Conservation (phyloP, 2,329 filamentous ascomycete genomes). For the Calcarisporium arbuscula region DNA sequence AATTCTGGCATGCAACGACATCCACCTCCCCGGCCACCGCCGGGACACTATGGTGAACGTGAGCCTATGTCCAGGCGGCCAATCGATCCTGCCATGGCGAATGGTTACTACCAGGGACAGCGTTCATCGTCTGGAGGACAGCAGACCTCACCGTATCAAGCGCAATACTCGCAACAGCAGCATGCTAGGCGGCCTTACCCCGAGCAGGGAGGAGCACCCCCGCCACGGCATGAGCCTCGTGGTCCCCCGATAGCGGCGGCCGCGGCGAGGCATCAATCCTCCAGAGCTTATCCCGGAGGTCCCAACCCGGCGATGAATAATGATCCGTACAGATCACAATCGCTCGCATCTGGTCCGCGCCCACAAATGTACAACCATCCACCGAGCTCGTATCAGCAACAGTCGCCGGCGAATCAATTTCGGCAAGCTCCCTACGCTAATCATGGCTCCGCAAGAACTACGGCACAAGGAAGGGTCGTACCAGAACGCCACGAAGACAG, state of each 20-base stretch:
- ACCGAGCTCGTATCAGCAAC: constrained; percentile 52
- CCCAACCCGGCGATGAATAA: constrained; percentile 68
- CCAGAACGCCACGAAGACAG: constrained; percentile 89
- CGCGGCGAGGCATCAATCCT: constrained; percentile 36
- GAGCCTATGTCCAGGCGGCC: constrained; percentile 20
- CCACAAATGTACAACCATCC: constrained; percentile 66
- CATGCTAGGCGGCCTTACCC: constrained; percentile 39
- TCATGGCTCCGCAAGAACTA: constrained; percentile 65
- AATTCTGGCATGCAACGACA: constrained; percentile 52
- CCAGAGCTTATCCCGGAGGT: constrained; percentile 58
- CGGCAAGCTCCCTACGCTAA: constrained; percentile 68
- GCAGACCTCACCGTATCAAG: constrained; percentile 35
- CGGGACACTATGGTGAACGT: constrained; percentile 28
- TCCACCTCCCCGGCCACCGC: constrained; percentile 52
- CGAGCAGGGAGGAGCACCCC: constrained; percentile 42
- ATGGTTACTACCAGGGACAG: constrained; percentile 48
- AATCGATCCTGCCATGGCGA: constrained; percentile 33
- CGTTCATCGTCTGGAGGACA: constrained; percentile 45
- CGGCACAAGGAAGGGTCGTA: constrained; percentile 83
- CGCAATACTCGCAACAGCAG: constrained; percentile 41
- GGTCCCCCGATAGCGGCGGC: constrained; percentile 37
- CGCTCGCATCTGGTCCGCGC: constrained; percentile 70
- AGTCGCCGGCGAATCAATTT: constrained; percentile 66
- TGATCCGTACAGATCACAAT: constrained; percentile 88
- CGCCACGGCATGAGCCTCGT: constrained; percentile 59